Evolutionary conservation across 352 stramenopile species (phyloP), one percentile per base, ranked within the genome.

Genomic region (Phytopythium mirpurense): DNA sequence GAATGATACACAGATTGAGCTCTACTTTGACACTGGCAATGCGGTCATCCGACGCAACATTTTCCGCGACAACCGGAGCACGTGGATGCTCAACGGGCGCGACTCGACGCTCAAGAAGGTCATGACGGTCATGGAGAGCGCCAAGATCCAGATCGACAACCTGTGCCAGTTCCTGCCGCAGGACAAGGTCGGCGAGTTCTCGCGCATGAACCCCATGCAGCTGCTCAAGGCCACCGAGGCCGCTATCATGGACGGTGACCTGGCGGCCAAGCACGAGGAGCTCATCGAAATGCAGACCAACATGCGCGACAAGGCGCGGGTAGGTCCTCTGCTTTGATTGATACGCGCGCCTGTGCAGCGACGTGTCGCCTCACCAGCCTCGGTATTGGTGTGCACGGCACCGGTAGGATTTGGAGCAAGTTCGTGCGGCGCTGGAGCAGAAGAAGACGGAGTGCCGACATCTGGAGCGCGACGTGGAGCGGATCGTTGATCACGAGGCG

Each of bases 121-220:
- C 26, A 68, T 62, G 8, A 66, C 87, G 15, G 56, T 98, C 7
- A 94, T 98, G 54, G 62, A 86, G 36, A 61, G 72, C 16, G 72
- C 90, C n/a, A 83, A 93, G 35, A 99, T 99, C 57, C 82, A 97
- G 57, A 96, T 99, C 63, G 93, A 98, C 68, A 99, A 99, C 62
- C 76, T 99, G 32, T 99, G 96, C 56, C 98, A 98, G 43, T 99
- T 99, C 60, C 66, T 99, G 23, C 97, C 97, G 2, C 97, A 99
- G 67, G 96, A 99, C 62, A 97, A 96, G 66, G 96, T 95, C 18
- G 83, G 86, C 49, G 83, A 95, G 60, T 95, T 95, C 51, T 91
- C 86, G n/a, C 72, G 79, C 31, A 92, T 95, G 82, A 94, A 91
- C 50, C 54, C 80, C 0, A 67, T 81, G 41, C 68, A 87, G 61